Conservation (phyloP, 1,139 yeast species). For the Geotrichum klebahnii region DNA sequence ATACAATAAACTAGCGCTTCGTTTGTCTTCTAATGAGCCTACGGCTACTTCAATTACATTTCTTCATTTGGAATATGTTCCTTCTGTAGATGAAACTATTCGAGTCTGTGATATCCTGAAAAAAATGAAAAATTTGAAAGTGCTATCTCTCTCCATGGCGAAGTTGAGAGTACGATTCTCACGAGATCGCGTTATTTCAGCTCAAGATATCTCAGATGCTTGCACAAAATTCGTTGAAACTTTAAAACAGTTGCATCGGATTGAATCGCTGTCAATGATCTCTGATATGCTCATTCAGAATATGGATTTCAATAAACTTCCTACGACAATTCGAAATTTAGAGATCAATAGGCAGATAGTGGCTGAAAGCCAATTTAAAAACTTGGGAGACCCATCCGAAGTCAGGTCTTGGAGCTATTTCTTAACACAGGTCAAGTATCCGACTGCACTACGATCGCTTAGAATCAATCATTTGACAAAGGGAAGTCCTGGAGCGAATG, state of each 20-base stretch:
- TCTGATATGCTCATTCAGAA: conserved; percentile 8
- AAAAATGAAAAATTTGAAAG: conserved; percentile 1
- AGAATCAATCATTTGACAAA: conserved; percentile 5
- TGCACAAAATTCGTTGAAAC: conserved; percentile 1
- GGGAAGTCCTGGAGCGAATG: conserved; percentile 1
- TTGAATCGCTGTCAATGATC: conserved; percentile 5
- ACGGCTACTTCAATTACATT: neutral
- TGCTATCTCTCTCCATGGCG: conserved; percentile 4
- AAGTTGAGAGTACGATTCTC: conserved; percentile 6
- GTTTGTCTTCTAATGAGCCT: neutral
- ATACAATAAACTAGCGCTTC: neutral
- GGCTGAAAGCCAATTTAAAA: neutral
- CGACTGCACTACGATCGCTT: conserved; percentile 1
- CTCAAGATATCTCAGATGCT: neutral
- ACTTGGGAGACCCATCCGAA: neutral
- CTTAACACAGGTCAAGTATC: neutral
- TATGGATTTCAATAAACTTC: conserved; percentile 3
- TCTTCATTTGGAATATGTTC: conserved; percentile 4
- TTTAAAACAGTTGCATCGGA: neutral
- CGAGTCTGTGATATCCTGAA: neutral
- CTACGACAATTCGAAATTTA: conserved; percentile 1
- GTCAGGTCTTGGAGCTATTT: conserved; percentile 3
- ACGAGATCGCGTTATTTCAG: neutral
- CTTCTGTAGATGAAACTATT: conserved; percentile 1
- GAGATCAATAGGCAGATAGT: conserved; percentile 8